phyloP scores from a whole-genome alignment of 2,329 filamentous ascomycete genomes.

The Truncatella angustata region DNA sequence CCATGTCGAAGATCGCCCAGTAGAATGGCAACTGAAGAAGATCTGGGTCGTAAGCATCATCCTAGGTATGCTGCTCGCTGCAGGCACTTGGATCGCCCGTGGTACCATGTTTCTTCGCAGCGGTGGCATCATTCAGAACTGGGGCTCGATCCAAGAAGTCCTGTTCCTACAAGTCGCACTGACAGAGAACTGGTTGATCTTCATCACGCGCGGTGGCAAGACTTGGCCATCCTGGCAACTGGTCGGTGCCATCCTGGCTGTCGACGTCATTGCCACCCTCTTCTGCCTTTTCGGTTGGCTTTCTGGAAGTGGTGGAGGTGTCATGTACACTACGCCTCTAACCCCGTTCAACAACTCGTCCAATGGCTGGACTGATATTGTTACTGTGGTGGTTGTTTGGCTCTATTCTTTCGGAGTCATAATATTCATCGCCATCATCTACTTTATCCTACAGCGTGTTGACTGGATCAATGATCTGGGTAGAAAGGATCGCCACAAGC shows the following conservation, averaged over 20 bases:
- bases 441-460: conserved; percentile 60
- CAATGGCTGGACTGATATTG: conserved; percentile 45
- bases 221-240: conserved; percentile 76
- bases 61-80: conserved; percentile 65
- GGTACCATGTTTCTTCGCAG: conserved; percentile 66
- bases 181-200: conserved; percentile 77
- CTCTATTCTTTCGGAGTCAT: conserved; percentile 65
- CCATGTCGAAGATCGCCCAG: conserved; percentile 70
- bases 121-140: conserved; percentile 74
- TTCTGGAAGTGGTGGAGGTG: conserved; percentile 31
- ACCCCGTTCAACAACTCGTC: conserved; percentile 31
- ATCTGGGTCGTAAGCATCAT: conserved; percentile 75
- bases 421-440: conserved; percentile 64
- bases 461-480: conserved; percentile 60
- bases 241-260: conserved; percentile 66
- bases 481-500: conserved; percentile 58
- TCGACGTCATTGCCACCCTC: conserved; percentile 69
- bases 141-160: conserved; percentile 71
- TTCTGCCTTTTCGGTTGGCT: conserved; percentile 78
- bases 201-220: conserved; percentile 70
- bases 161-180: conserved; percentile 72
- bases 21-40: conserved; percentile 80
- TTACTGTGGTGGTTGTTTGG: conserved; percentile 66
- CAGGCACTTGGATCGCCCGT: conserved; percentile 72
- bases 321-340: conserved; percentile 28